Base-by-base conservation (phyloP, 129 eudicot genomes). In the Lactuca saligna region DNA sequence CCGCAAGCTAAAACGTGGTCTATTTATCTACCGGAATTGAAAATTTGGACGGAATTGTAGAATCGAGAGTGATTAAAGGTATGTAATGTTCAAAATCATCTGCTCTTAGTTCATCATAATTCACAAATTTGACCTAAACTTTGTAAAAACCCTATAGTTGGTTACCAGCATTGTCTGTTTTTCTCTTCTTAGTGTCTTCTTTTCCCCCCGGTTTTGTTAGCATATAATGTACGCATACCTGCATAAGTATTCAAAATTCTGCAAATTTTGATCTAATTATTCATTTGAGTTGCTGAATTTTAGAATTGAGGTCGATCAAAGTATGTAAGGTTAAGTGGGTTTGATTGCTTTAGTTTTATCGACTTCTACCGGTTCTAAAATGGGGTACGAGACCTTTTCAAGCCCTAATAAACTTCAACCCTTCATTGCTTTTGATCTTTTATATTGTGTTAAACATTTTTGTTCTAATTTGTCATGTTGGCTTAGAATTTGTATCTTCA, bases 121-220 rank as follows among this genome's bases (percentile, higher is more conserved):
- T 42, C 20, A 65, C 41, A 33, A 42, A 48, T 54, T 73, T 73
- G 50, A 65, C 65, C 65, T 63, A 54, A 54, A 63, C 32, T 4
- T 31, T 63, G 59, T 54, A 11, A 63, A 55, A 71, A 13, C 61
- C 54, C 35, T 57, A 57, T 6, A 16, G 49, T 61, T 61, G 13
- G 3, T 9, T 9, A 35, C 50, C 32, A 61, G 51, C 15, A 38
- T 61, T 61, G 42, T 33, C 8, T 6, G 15, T 50, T 3, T 50
- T 15, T 66, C 6, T 54, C n/a, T 66, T 51, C 46, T 31, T 61
- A 34, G 35, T 11, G 33, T 58, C 39, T 58, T 17, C 63, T 32
- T 34, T 35, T 34, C 5, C 65, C 32, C 3, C 29, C 29, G 29
- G 51, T 17, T 37, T 6, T 2, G 7, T 67, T 53, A 51, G 17